Evolutionary conservation across 495 filamentous ascomycete species (phyloP), one percentile per base, ranked within the genome.

Genomic region (Lophiotrema nucula): DNA sequence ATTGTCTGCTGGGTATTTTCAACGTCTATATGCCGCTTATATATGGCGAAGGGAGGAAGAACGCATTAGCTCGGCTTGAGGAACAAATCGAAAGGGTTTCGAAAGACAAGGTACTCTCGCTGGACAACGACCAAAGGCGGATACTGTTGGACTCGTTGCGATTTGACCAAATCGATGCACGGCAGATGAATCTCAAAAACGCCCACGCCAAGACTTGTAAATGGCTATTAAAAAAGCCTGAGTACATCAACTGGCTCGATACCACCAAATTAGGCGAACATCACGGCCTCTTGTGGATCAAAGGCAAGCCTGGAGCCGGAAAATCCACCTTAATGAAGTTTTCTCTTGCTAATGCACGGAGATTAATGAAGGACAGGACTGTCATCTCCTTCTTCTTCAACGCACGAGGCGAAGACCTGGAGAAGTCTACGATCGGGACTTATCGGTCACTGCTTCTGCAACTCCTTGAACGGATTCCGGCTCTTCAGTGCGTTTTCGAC

Each of bases 381-480:
- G 62, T 70, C 13, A 44, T 53, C 28, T 67, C 69, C 8, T 75
- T 69, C 59, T 79, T 76, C 63, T 77, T 77, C 62, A 64, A 74
- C 26, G 72, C 69, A 6, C 66, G 70, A 39, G 73, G 72, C 4
- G 58, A 53, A 11, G 48, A 61, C 8, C 56, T 65, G 3, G 60
- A 63, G 49, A 64, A 56, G 39, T 58, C 55, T 16, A 44, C 42
- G 1, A 25, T 49, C 1, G 60, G 60, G 10, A 59, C 58, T 26
- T 54, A 53, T 35, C 37, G 48, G n/a, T 64, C 55, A n/a, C 48
- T 63, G 2, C 22, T 58, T 4, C 39, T 49, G 19, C 60, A 63
- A 51, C 60, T 63, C 18, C 53, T 63, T 24, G 41, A 53, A 37
- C 26, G 19, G n/a, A 31, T 52, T 24, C 53, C 39, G 22, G 24